phyloP scores from a whole-genome alignment of 2,329 filamentous ascomycete genomes.

The Colletotrichum tabaci region DNA sequence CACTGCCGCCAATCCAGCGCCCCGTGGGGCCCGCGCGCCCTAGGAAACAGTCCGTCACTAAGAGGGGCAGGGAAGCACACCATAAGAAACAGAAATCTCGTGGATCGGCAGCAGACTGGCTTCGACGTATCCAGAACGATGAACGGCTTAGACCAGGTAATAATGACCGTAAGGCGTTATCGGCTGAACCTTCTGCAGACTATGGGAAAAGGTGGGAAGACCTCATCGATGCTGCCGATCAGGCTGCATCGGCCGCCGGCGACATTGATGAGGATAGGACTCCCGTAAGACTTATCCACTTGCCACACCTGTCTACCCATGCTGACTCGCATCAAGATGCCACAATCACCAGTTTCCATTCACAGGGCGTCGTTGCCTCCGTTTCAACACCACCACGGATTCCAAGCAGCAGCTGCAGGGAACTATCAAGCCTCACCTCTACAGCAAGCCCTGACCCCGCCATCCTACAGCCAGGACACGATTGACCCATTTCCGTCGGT shows the following conservation, averaged over 20 bases:
- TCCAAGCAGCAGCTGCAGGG: constrained; percentile 67
- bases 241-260: constrained; percentile 87
- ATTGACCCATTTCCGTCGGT: constrained; percentile 91
- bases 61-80: constrained; percentile 80
- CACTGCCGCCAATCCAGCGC: constrained; percentile 86
- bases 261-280: constrained; percentile 92
- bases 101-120: constrained; percentile 78
- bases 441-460: constrained; percentile 91
- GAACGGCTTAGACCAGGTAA: constrained; percentile 76
- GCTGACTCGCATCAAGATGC: constrained; percentile 61
- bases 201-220: constrained; percentile 97
- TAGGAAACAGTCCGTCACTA: constrained; percentile 88
- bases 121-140: constrained; percentile 71
- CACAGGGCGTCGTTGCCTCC: constrained; percentile 75
- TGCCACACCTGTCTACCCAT: not conserved
- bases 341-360: constrained; percentile 75
- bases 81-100: constrained; percentile 86
- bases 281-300: constrained; percentile 71
- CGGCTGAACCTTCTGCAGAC: constrained; percentile 85
- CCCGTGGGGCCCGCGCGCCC: constrained; percentile 79
- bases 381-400: constrained; percentile 72
- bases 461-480: constrained; percentile 76
- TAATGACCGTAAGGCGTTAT: constrained; percentile 86
- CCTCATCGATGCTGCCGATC: constrained; percentile 86
- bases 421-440: constrained; percentile 91